These are phyloP conservation scores for Amphirosellinia nigrospora DNA, from an alignment of 495 filamentous ascomycete genomes.

Conservation along the genomic window DNA sequence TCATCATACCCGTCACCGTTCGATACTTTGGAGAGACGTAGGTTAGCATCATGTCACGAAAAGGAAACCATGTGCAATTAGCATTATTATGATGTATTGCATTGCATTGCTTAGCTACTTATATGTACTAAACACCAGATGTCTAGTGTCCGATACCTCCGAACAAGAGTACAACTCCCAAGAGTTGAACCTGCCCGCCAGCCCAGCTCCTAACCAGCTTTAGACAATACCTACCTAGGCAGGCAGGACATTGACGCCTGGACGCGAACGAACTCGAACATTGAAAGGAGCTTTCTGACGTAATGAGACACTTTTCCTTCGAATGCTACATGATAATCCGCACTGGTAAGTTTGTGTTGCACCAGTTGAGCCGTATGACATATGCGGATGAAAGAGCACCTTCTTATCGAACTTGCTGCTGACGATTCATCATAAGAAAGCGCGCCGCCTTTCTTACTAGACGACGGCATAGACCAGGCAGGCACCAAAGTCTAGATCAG, in stretches of 20 bases:
- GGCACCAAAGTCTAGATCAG: neutral
- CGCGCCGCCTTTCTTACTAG: neutral
- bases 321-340: neutral
- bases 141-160: neutral
- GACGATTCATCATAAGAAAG: neutral
- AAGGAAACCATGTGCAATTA: neutral
- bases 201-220: neutral
- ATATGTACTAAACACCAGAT: neutral
- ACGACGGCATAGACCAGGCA: neutral
- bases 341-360: constrained; percentile 4
- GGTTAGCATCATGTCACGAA: neutral
- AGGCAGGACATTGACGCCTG: neutral
- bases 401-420: constrained; percentile 5
- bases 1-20: neutral
- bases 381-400: neutral
- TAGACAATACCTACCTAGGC: too few species aligned
- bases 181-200: constrained; percentile 1
- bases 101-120: neutral
- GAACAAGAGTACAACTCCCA: neutral
- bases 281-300: neutral
- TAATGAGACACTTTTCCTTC: neutral
- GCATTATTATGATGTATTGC: neutral
- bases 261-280: neutral
- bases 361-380: neutral
- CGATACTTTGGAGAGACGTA: neutral